Conservation (phyloP, 2,329 filamentous ascomycete genomes). For the Neonectria ditissima region DNA sequence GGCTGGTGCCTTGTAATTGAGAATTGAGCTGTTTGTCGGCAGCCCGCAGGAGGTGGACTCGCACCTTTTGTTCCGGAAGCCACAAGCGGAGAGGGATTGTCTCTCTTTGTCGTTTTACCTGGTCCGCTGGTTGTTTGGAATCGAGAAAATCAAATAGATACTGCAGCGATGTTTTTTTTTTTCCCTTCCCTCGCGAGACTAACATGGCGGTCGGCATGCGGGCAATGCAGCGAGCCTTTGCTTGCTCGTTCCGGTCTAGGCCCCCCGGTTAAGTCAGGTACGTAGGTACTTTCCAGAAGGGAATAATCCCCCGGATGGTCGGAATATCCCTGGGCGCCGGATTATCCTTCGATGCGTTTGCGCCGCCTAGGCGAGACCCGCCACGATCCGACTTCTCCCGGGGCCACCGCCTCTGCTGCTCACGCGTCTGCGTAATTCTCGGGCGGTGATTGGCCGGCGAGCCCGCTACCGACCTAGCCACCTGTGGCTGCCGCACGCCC, state of each 20-base stretch:
- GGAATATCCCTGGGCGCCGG: not conserved
- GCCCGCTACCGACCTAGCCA: conserved; percentile 39
- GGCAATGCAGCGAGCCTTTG: conserved; percentile 2
- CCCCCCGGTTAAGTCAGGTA: too few relatives aligned
- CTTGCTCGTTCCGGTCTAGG: conserved; percentile 18
- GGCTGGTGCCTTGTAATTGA: not conserved
- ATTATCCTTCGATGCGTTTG: not conserved
- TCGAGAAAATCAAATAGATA: not conserved
- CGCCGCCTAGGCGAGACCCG: conserved; percentile 15
- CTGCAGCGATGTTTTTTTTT: conserved; percentile 5
- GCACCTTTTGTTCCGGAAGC: not conserved
- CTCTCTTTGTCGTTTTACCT: not conserved
- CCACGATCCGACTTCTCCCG: conserved; percentile 52
- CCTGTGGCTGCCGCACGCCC: conserved; percentile 33
- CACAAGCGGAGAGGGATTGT: not conserved
- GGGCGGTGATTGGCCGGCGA: conserved; percentile 52
- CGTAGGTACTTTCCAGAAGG: not conserved
- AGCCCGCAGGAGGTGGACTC: not conserved
- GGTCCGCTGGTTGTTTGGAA: not conserved
- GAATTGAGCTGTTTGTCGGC: not conserved
- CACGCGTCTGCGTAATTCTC: conserved; percentile 49
- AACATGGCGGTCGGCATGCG: conserved; percentile 5
- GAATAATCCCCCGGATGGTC: too few relatives aligned
- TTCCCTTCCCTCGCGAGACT: not conserved
- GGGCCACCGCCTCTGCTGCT: conserved; percentile 34